Evolutionary conservation across 2,329 filamentous ascomycete genomes (phyloP), one percentile per base, ranked within the genome.

Genomic region (Ceratocystis cacaofunesta): DNA sequence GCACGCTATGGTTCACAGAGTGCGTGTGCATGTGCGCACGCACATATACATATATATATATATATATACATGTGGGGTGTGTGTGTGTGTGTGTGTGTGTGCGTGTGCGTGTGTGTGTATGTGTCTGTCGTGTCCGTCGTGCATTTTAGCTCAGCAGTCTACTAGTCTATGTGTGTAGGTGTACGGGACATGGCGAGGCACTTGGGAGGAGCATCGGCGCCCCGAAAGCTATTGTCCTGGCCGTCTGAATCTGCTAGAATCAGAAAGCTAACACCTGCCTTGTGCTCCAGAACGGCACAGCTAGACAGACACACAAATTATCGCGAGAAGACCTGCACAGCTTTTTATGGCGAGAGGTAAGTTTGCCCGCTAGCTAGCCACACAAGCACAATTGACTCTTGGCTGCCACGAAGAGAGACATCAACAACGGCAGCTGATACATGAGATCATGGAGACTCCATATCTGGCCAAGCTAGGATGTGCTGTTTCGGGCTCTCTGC

Each of bases 281-380:
- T 17, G 10, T n/a, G 52, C 25, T 57, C 6, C 36, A 62, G 61
- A 50, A 15, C 17, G 41, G 44, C 8, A 19, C 61, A 28, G 30
- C 61, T 15, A 44, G 22, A 10, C 41, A 62, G 30, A 48, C 41
- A 62, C 61, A 62, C 22, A 22, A 8, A 10, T 22, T 62, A 19
- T 46, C 41, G 7, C 36, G 28, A 15, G 61, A 62, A 48, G 61
- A 62, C 61, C 12, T 62, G 61, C 61, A 62, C 44, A 32, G 61
- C 61, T 62, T 62, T n/a, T 30, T 62, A n/a, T 46, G 44, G 61
- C 43, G 61, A 41, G 41, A 62, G 44, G 61, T 62, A 43, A 48
- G 61, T 62, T 30, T 30, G 15, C 3, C 52, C 52, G 25, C 52
- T 57, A n/a, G 30, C 36, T 41, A 41, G 10, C 36, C 36, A 41